A percentile compares a stretch with the other conserved stretches of the same genome.
These are phyloP conservation scores for Colletotrichum caudatum DNA, from an alignment of 2,329 filamentous ascomycete species.

Conservation along the genomic window DNA sequence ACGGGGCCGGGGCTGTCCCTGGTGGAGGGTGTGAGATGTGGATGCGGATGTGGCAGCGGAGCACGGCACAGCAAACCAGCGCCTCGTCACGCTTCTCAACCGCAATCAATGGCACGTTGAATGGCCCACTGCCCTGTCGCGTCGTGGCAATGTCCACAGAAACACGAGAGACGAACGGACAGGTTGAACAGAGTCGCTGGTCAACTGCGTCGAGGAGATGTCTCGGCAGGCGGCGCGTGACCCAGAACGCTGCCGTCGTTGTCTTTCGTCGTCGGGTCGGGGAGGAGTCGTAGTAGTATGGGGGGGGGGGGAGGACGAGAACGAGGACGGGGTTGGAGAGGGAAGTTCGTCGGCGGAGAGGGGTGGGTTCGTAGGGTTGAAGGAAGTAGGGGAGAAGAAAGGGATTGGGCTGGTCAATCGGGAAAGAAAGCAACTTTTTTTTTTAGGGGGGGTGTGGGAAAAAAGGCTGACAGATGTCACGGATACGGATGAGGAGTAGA, in stretches of 20 bases:
- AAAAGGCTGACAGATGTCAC: slow-evolving; percentile 40
- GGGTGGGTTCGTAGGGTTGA: slow-evolving; percentile 10
- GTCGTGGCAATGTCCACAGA: background rate
- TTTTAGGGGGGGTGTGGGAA: slow-evolving; percentile 24
- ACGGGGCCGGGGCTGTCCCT: slow-evolving; percentile 14
- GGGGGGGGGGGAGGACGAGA: background rate
- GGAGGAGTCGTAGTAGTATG: background rate
- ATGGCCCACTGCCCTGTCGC: slow-evolving; percentile 8
- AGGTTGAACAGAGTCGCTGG: slow-evolving; percentile 19
- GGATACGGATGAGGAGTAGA: slow-evolving; percentile 20
- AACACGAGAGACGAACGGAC: slow-evolving; percentile 26
- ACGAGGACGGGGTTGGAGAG: slow-evolving; percentile 14
- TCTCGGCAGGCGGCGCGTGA: slow-evolving; percentile 34
- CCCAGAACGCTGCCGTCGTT: slow-evolving; percentile 12
- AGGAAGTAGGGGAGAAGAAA: slow-evolving; percentile 21
- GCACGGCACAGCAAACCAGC: slow-evolving; percentile 8
- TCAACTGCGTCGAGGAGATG: slow-evolving; percentile 25
- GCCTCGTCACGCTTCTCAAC: slow-evolving; percentile 26
- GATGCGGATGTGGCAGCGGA: slow-evolving; percentile 8
- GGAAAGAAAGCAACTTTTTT: slow-evolving; percentile 32
- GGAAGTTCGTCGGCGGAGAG: slow-evolving; percentile 19
- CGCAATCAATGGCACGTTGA: slow-evolving; percentile 8
- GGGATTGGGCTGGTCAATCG: slow-evolving; percentile 12
- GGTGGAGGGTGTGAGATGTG: slow-evolving; percentile 16
- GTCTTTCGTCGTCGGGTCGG: slow-evolving; percentile 26